Evolutionary conservation across 2,329 filamentous ascomycete species (phyloP).

Genomic region (Neofusicoccum kwambonambiense): DNA sequence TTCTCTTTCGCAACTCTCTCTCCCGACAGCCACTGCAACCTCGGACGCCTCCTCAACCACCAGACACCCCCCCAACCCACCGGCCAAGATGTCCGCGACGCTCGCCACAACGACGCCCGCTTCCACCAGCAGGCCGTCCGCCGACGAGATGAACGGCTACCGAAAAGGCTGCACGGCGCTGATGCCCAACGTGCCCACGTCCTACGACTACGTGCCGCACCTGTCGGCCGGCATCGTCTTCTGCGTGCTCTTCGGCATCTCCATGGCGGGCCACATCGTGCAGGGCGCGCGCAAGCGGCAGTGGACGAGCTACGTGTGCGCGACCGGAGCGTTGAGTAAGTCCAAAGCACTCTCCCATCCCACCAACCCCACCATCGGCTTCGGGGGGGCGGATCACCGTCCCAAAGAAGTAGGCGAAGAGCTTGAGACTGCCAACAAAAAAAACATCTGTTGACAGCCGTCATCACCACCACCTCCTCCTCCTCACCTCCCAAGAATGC

Average conservation of each 20-base stretch:
- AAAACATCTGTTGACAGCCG: too few relatives aligned
- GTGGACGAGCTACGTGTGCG: not conserved
- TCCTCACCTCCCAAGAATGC: too few relatives aligned
- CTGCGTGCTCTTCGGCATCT: not conserved
- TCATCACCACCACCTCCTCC: too few relatives aligned
- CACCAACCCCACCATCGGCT: too few relatives aligned
- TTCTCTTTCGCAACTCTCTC: too few relatives aligned
- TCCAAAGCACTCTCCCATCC: not conserved
- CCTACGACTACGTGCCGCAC: constrained; percentile 8
- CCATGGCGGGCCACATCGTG: not conserved
- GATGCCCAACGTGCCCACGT: not conserved
- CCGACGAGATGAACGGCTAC: not conserved
- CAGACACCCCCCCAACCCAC: too few relatives aligned
- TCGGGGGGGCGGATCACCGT: too few relatives aligned
- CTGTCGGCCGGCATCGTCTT: constrained; percentile 1
- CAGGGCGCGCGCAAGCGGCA: not conserved
- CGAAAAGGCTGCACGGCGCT: not conserved
- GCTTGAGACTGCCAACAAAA: too few relatives aligned
- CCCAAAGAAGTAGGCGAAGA: too few relatives aligned
- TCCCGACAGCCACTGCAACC: too few relatives aligned
- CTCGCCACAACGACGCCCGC: not conserved
- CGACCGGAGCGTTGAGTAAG: not conserved
- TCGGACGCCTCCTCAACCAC: too few relatives aligned
- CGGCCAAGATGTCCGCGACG: too few relatives aligned
- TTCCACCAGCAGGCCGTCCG: not conserved